These are phyloP conservation scores for Bryoglossum gracile DNA, from an alignment of 495 filamentous ascomycete genomes.

Conservation along the genomic window DNA sequence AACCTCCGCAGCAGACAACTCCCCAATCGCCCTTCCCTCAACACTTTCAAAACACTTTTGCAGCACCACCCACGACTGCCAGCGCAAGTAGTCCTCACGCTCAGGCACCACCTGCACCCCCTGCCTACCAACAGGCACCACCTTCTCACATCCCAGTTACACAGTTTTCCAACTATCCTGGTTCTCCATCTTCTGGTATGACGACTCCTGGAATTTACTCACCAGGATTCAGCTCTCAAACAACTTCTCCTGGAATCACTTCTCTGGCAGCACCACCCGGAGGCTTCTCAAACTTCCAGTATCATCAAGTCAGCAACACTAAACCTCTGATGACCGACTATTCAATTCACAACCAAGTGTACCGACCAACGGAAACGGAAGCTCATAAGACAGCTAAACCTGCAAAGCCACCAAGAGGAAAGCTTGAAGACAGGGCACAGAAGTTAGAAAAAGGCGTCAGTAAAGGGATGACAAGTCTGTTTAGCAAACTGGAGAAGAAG, in stretches of 20 bases:
- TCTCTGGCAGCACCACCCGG: constrained; percentile 31
- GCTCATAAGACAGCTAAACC: constrained; percentile 26
- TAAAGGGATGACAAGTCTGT: constrained; percentile 69
- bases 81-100: constrained; percentile 17
- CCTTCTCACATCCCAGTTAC: constrained; percentile 13
- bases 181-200: constrained; percentile 6
- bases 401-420: constrained; percentile 35
- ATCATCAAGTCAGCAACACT: constrained; percentile 27
- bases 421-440: constrained; percentile 61
- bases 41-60: constrained; percentile 21
- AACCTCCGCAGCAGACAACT: constrained; percentile 3
- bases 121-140: constrained; percentile 14
- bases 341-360: constrained; percentile 67
- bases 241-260: constrained; percentile 18
- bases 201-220: constrained; percentile 4
- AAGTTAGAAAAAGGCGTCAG: constrained; percentile 68
- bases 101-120: constrained; percentile 31
- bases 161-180: constrained; percentile 32
- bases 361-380: constrained; percentile 66
- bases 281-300: constrained; percentile 53
- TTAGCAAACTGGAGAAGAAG: constrained; percentile 88
- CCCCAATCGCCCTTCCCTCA: constrained; percentile 19
- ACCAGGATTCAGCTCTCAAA: constrained; percentile 29
- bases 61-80: constrained; percentile 15
- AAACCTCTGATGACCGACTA: constrained; percentile 43